Conservation (phyloP, 2,329 filamentous ascomycete species). For the Podosphaera fusca region DNA sequence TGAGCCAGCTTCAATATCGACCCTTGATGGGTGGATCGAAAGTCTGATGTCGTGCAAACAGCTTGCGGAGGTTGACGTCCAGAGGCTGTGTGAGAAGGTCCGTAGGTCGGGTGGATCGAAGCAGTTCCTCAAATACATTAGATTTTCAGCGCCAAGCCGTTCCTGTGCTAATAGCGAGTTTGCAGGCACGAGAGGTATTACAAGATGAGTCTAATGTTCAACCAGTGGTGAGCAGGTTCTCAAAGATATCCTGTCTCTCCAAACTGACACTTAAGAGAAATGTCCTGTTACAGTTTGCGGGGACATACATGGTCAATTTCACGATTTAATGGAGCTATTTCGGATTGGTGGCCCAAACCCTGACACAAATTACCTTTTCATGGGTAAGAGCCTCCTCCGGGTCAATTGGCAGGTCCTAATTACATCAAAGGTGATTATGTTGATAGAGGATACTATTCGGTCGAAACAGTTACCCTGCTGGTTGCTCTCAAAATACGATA, state of each 20-base stretch:
- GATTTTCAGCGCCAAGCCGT: not conserved
- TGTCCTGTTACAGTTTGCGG: slow-evolving; percentile 96
- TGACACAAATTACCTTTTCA: slow-evolving; percentile 98
- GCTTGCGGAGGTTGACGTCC: slow-evolving; percentile 79
- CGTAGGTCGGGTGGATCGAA: slow-evolving; percentile 16
- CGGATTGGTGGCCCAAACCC: slow-evolving; percentile 95
- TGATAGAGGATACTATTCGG: slow-evolving; percentile 94
- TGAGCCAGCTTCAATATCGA: slow-evolving; percentile 77
- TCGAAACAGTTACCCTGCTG: slow-evolving; percentile 91
- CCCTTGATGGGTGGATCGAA: slow-evolving; percentile 95
- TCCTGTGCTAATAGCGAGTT: slow-evolving; percentile 6
- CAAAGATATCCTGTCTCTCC: not conserved
- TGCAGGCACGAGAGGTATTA: slow-evolving; percentile 81
- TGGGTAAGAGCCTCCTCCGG: slow-evolving; percentile 38
- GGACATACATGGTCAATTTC: slow-evolving; percentile 97
- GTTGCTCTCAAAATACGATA: slow-evolving; percentile 96
- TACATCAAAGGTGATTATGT: slow-evolving; percentile 64
- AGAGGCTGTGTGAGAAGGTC: slow-evolving; percentile 95
- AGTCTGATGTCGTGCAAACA: slow-evolving; percentile 97
- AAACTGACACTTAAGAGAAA: slow-evolving; percentile 36
- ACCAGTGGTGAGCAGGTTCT: slow-evolving; percentile 52
- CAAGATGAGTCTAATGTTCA: slow-evolving; percentile 98
- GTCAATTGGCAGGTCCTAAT: slow-evolving; percentile 6
- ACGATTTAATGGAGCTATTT: slow-evolving; percentile 98
- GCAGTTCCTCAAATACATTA: slow-evolving; percentile 1